Percentiles rank a stretch among this genome's conserved stretches.
phyloP scores from a whole-genome alignment of 495 filamentous ascomycete species.

The Hyaloscypha bicolor region DNA sequence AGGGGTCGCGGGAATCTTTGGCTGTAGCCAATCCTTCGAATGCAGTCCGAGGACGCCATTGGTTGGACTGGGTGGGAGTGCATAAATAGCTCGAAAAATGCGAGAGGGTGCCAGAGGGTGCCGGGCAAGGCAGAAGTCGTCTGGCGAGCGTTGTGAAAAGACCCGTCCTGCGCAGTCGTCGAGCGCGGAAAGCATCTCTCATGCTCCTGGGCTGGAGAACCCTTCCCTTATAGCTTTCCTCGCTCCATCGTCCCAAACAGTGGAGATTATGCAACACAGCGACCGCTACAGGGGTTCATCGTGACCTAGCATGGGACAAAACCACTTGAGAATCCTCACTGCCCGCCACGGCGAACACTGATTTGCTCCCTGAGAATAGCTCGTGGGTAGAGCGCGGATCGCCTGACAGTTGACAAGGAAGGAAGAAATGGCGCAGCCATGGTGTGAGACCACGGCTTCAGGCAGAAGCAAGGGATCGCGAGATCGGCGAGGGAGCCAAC shows the following conservation, averaged over 20 bases:
- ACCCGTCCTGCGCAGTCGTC: neutral
- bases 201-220: neutral
- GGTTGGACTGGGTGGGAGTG: conserved; percentile 2
- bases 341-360: conserved; percentile 21
- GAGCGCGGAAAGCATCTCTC: neutral
- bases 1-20: conserved; percentile 12
- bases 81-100: neutral
- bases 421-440: conserved; percentile 22
- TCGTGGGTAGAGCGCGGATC: conserved; percentile 18
- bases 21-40: conserved; percentile 14
- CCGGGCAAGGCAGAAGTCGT: conserved; percentile 14
- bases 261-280: conserved; percentile 25
- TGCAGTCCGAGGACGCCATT: conserved; percentile 13
- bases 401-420: conserved; percentile 23
- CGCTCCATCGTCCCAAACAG: conserved; percentile 15
- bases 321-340: conserved; percentile 8
- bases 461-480: conserved; percentile 23
- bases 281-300: conserved; percentile 15
- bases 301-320: conserved; percentile 20
- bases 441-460: conserved; percentile 23
- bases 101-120: conserved; percentile 10
- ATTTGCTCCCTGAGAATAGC: conserved; percentile 12
- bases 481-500: conserved; percentile 12
- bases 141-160: conserved; percentile 8
- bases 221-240: conserved; percentile 16